phyloP scores from a whole-genome alignment of 257 asterid genomes.

The Solanum pimpinellifolium region DNA sequence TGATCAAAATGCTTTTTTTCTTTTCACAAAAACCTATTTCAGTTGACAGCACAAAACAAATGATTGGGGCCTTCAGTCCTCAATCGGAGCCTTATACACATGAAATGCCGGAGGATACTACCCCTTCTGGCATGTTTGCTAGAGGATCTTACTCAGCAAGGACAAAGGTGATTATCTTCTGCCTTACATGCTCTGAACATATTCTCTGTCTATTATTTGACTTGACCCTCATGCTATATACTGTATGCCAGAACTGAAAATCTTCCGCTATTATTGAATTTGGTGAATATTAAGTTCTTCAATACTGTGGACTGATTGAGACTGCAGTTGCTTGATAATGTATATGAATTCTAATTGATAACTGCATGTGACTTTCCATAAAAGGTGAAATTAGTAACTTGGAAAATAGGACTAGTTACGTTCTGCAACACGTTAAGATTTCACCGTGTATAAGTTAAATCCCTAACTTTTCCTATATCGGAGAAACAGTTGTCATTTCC shows the following conservation, averaged over 20 bases:
- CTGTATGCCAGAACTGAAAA: background rate
- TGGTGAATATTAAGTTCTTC: background rate
- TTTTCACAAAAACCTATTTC: background rate
- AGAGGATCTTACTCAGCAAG: constrained; percentile 36
- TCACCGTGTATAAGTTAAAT: background rate
- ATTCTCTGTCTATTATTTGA: background rate
- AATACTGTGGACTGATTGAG: background rate
- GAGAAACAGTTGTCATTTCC: background rate
- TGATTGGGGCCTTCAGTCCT: constrained; percentile 45
- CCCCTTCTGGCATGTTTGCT: constrained; percentile 45
- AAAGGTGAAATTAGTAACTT: background rate
- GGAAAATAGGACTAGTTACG: background rate
- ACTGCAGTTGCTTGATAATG: background rate
- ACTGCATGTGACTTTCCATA: background rate
- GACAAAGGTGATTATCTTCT: constrained; percentile 21
- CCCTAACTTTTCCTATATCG: background rate
- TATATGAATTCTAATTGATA: background rate
- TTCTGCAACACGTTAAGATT: background rate
- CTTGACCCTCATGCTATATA: background rate
- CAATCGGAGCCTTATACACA: constrained; percentile 31
- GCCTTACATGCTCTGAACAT: background rate
- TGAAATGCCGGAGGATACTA: constrained; percentile 39
- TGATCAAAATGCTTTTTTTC: background rate
- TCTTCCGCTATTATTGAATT: background rate
- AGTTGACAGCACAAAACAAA: constrained; percentile 37